Percentiles rank a stretch among this genome's conserved stretches.
phyloP scores from a whole-genome alignment of 305 asterid species.

The Solanum hybrid region DNA sequence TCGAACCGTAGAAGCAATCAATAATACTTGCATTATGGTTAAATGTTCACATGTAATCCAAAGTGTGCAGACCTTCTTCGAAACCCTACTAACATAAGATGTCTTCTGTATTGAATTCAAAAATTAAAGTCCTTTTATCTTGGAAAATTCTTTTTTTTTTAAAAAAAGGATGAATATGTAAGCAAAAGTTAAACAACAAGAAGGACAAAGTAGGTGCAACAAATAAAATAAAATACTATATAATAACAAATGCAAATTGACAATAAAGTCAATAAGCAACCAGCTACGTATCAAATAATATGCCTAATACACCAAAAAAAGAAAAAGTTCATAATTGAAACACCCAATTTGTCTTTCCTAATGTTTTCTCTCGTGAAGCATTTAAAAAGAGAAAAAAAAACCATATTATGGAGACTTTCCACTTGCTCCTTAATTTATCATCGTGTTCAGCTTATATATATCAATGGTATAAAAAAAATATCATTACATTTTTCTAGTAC shows the following conservation, averaged over 20 bases:
- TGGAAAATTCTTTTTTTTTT: background rate
- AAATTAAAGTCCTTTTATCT: background rate
- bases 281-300: background rate
- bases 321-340: background rate
- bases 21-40: background rate
- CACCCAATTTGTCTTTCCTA: constrained; percentile 12
- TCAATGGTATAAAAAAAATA: background rate
- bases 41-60: background rate
- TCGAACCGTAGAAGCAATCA: background rate
- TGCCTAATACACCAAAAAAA: background rate
- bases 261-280: background rate
- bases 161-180: background rate
- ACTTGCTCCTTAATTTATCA: background rate
- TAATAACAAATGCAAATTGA: background rate
- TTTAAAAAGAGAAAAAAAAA: background rate
- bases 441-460: background rate
- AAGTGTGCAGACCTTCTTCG: background rate
- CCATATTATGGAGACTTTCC: background rate
- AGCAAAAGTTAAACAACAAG: background rate
- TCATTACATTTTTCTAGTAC: background rate
- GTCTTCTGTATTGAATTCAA: accelerated
- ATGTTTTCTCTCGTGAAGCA: constrained; percentile 5
- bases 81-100: background rate
- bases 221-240: background rate
- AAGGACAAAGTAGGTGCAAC: constrained; percentile 1